phyloP scores from a whole-genome alignment of 2,329 filamentous ascomycete species.

The Aspergillus viridinutans region DNA sequence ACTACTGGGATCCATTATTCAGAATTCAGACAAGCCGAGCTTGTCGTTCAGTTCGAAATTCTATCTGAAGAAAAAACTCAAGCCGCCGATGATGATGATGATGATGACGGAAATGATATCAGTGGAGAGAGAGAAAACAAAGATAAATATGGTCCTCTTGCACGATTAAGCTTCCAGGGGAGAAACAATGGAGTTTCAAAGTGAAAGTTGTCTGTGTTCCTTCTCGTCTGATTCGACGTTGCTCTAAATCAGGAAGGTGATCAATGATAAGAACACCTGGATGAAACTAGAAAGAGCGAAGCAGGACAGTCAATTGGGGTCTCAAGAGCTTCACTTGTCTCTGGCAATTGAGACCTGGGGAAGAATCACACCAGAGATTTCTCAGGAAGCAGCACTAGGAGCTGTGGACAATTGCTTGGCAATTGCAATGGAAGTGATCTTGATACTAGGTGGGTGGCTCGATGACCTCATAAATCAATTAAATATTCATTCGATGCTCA shows the following conservation, averaged over 20 bases:
- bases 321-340: neutral
- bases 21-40: neutral
- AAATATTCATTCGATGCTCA: neutral
- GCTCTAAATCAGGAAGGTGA: neutral
- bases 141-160: neutral
- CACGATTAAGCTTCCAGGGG: neutral
- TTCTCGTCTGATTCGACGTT: neutral
- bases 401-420: neutral
- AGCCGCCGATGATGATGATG: neutral
- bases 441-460: neutral
- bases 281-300: neutral
- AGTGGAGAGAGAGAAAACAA: neutral
- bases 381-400: neutral
- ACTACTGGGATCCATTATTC: conserved; percentile 20
- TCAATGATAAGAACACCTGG: neutral
- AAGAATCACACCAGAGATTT: neutral
- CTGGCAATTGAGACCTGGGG: neutral
- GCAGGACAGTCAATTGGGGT: neutral
- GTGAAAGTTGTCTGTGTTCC: neutral
- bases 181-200: neutral
- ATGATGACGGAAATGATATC: neutral
- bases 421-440: too few relatives aligned
- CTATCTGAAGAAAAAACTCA: too few relatives aligned
- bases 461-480: neutral
- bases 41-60: neutral